A percentile compares a stretch with the other conserved stretches of the same genome.
These are phyloP conservation scores for Parietaria judaica DNA, from an alignment of 306 rosid species.

Conservation along the genomic window DNA sequence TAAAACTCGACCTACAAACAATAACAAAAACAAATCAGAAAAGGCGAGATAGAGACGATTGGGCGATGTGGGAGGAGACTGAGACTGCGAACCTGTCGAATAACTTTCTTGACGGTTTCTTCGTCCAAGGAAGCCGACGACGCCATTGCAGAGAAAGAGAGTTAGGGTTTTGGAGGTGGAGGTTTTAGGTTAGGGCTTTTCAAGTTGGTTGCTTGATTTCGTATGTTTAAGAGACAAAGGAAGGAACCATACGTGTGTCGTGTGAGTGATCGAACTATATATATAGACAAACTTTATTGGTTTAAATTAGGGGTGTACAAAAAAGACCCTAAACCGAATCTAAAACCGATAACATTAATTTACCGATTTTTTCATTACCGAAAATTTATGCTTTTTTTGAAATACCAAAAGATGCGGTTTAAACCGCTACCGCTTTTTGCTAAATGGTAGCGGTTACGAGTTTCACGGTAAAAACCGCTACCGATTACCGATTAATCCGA, in stretches of 20 bases:
- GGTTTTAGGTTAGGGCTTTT: slow-evolving; percentile 36
- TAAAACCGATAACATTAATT: too few relatives aligned
- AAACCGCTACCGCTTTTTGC: too few relatives aligned
- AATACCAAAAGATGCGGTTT: too few relatives aligned
- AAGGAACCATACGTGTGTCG: not conserved
- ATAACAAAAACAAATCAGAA: not conserved
- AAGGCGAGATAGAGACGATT: not conserved
- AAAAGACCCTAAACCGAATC: too few relatives aligned
- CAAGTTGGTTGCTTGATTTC: not conserved
- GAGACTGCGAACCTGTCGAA: slow-evolving; percentile 65
- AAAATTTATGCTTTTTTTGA: too few relatives aligned
- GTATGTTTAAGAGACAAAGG: not conserved
- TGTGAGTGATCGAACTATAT: too few relatives aligned
- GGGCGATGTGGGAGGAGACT: not conserved
- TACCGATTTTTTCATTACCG: too few relatives aligned
- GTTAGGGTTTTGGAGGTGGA: not conserved
- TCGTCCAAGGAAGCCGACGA: slow-evolving; percentile 51
- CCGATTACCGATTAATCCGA: too few relatives aligned
- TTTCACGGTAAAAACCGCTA: too few relatives aligned
- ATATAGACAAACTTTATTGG: too few relatives aligned
- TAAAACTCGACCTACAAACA: slow-evolving; percentile 70
- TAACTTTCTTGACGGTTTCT: slow-evolving; percentile 63
- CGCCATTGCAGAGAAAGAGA: slow-evolving; percentile 34
- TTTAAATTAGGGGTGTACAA: too few relatives aligned
- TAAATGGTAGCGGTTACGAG: too few relatives aligned